These are phyloP conservation scores for Nidularia pulvinata DNA, from an alignment of 768 basidiomycete genomes.

Conservation along the genomic window DNA sequence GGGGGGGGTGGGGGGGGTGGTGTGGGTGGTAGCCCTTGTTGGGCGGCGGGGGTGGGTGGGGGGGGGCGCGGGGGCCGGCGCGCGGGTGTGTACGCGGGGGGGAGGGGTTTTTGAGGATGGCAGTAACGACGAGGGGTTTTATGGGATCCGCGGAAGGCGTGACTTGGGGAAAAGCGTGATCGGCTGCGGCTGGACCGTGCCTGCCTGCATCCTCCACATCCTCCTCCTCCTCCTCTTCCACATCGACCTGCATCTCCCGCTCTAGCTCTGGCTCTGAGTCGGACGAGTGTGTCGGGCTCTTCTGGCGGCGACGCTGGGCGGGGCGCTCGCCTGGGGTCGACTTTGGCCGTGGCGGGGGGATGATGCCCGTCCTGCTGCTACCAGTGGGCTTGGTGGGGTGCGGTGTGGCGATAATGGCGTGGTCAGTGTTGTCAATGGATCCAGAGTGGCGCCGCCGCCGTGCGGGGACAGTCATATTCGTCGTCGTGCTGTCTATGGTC, in stretches of 20 bases:
- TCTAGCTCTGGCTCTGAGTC: slow-evolving; percentile 28
- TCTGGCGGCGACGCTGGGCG: slow-evolving; percentile 42
- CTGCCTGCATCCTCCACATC: not conserved
- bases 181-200: too few species aligned
- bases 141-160: not conserved
- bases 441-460: slow-evolving; percentile 69
- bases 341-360: slow-evolving; percentile 70
- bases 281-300: slow-evolving; percentile 34
- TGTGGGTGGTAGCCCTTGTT: too few species aligned
- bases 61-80: too few species aligned
- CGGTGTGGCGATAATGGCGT: slow-evolving; percentile 10
- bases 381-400: slow-evolving; percentile 9
- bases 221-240: slow-evolving; percentile 4
- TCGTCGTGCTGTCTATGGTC: too few species aligned
- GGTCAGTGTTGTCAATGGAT: slow-evolving; percentile 37
- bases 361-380: slow-evolving; percentile 20
- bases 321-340: slow-evolving; percentile 71
- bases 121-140: not conserved
- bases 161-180: too few species aligned
- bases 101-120: not conserved
- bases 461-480: slow-evolving; percentile 34
- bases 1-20: slow-evolving; percentile 75
- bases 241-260: slow-evolving; percentile 17
- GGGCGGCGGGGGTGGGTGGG: too few species aligned
- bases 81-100: slow-evolving; percentile 2